Base-by-base conservation (phyloP, 495 filamentous ascomycete genomes). In the Staphylotrichum longicolle region DNA sequence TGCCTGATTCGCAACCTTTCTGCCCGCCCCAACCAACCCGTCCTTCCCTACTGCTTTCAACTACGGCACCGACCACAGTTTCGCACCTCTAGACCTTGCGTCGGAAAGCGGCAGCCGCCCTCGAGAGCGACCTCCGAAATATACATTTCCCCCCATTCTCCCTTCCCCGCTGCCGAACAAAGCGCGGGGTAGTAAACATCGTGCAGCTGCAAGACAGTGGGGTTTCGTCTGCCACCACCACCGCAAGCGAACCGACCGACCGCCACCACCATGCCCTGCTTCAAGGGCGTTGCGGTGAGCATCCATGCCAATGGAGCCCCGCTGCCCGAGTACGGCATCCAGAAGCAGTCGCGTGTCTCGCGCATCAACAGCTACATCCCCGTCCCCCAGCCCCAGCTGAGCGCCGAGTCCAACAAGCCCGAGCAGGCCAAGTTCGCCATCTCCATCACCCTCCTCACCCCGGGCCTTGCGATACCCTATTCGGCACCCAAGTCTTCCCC, bases 321-420 rank as follows among this genome's bases (percentile, higher is more conserved):
- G 34, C 83, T 98, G 62, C 82, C 90, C 52, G 94, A 99, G 74
- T 89, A 96, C 75, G 93, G 93, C 66, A 88, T 96, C 52, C 92
- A 97, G 77, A 95, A 91, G 69, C 92, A 97, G 72, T 90, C 91
- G 42, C 88, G 90, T 67, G 82, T 89, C 53, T 91, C 90, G 58
- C 89, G 95, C 62, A 96, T 99, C 77, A 95, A 90, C 67, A 91
- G 91, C 61, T 98, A 96, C 78, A 98, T 98, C 66, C 93, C 94
- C 12, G 92, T 97, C 2, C 93, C 93, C 5, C 90, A 90, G 61
- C 86, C 92, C 11, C 91, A 92, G 76, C 76, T 96, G 27, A 86
- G 85, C 44, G 71, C 81, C 42, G 83, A 85, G 56, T 81, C 86
- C 10, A 78, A 80, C 45, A 93, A 88, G 73, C 87, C 91, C 52